Evolutionary conservation across 441 rosid genomes (phyloP).

Genomic region (Metrosideros polymorpha): DNA sequence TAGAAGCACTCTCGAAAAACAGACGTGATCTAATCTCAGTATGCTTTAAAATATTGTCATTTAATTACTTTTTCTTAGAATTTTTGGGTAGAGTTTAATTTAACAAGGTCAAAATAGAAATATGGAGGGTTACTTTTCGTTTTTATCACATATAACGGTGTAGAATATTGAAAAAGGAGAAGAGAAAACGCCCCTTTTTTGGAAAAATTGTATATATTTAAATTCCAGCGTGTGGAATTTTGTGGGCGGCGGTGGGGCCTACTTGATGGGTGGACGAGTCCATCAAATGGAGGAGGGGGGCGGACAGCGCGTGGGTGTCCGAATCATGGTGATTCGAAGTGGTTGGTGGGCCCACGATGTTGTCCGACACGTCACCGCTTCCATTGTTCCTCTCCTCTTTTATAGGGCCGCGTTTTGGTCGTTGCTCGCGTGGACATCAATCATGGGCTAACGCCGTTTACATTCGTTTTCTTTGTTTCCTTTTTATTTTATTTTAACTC

Average conservation of each 20-base stretch:
- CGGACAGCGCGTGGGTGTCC: not conserved
- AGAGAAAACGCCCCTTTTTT: too few species aligned
- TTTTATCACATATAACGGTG: not conserved
- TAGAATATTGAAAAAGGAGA: not conserved
- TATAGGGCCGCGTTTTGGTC: not conserved
- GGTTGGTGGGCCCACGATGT: not conserved
- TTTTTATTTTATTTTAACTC: not conserved
- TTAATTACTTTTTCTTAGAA: not conserved
- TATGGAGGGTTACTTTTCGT: not conserved
- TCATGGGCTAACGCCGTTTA: not conserved
- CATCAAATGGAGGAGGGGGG: too few species aligned
- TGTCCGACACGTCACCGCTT: conserved; percentile 15
- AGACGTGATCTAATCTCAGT: not conserved
- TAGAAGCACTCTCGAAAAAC: accelerated
- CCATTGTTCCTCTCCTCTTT: not conserved
- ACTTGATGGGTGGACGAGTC: too few species aligned
- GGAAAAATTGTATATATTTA: too few species aligned
- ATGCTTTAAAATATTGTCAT: not conserved
- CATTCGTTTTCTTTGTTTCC: not conserved
- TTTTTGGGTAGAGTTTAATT: not conserved
- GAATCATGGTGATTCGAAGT: not conserved
- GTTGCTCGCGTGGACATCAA: not conserved
- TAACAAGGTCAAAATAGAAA: not conserved
- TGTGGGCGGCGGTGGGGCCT: not conserved
- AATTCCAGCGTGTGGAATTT: not conserved